These are phyloP conservation scores for Erysimum cheiri DNA, from an alignment of 441 rosid species.

Conservation along the genomic window DNA sequence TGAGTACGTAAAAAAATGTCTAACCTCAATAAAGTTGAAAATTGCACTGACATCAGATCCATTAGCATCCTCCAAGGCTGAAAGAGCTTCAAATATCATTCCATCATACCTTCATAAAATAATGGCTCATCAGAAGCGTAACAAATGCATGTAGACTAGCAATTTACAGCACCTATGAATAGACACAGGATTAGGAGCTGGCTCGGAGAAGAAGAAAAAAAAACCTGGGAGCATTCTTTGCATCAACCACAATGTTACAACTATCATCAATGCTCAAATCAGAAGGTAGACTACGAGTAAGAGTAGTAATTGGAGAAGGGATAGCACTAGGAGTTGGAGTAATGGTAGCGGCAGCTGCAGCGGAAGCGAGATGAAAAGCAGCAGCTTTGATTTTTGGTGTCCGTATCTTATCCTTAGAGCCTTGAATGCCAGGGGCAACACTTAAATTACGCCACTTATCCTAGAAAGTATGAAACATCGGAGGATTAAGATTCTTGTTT, in stretches of 20 bases:
- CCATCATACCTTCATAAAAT: constrained; percentile 57
- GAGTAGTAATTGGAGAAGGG: constrained; percentile 32
- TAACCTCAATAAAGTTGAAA: constrained; percentile 71
- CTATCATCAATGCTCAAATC: constrained; percentile 49
- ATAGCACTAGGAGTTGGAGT: constrained; percentile 42
- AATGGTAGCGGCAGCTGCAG: constrained; percentile 46
- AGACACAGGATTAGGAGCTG: constrained; percentile 7
- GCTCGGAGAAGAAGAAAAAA: constrained; percentile 40
- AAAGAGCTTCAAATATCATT: constrained; percentile 79
- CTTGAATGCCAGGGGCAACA: constrained; percentile 68
- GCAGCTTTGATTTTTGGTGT: constrained; percentile 60
- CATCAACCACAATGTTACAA: constrained; percentile 42
- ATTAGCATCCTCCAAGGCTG: constrained; percentile 56
- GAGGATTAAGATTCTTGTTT: constrained; percentile 25
- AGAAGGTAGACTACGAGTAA: constrained; percentile 30
- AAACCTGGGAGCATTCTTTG: constrained; percentile 65
- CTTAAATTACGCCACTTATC: constrained; percentile 90
- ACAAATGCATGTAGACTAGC: constrained; percentile 21
- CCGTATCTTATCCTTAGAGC: constrained; percentile 69
- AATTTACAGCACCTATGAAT: constrained; percentile 14
- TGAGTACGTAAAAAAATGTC: constrained; percentile 36
- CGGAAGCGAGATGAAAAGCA: constrained; percentile 43
- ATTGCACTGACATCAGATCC: constrained; percentile 67
- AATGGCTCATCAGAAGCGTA: constrained; percentile 29
- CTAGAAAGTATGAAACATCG: constrained; percentile 44